Evolutionary conservation across 148 eudicot genomes (phyloP).

Genomic region (Nepenthes mirabilis): DNA sequence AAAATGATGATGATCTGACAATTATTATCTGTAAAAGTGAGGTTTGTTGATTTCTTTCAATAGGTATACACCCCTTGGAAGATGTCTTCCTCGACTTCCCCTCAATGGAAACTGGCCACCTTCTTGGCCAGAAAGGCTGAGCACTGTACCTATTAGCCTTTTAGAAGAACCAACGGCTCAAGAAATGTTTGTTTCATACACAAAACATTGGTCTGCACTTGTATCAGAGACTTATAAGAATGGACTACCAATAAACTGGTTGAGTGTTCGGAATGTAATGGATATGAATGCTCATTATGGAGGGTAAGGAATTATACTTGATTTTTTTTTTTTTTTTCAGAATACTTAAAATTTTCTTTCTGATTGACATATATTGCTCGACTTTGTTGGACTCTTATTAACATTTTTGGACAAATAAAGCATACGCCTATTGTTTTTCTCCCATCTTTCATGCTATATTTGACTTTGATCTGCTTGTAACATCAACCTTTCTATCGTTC

Average conservation of each 20-base stretch:
- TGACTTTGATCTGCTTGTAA: too few species aligned
- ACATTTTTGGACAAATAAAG: too few species aligned
- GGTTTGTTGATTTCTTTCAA: constrained; percentile 3
- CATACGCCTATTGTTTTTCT: neutral
- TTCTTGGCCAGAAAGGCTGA: constrained; percentile 83
- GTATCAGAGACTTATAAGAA: constrained; percentile 60
- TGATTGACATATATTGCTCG: too few species aligned
- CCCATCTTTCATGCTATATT: too few species aligned
- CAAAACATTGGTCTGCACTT: constrained; percentile 55
- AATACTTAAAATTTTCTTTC: too few species aligned
- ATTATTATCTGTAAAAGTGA: neutral
- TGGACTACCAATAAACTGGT: constrained; percentile 60
- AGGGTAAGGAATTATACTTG: constrained; percentile 42
- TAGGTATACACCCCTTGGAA: constrained; percentile 73
- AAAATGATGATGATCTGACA: neutral
- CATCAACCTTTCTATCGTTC: too few species aligned
- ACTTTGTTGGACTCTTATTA: too few species aligned
- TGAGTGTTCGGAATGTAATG: constrained; percentile 78
- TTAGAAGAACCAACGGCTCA: constrained; percentile 37
- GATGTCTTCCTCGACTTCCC: constrained; percentile 62
- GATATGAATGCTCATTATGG: constrained; percentile 95
- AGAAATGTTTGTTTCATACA: constrained; percentile 44
- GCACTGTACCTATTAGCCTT: constrained; percentile 39
- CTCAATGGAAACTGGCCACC: constrained; percentile 53
- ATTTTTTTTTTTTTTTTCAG: neutral